Conservation (phyloP, 169 alveolate species). For the Cryptosporidium meleagridis region DNA sequence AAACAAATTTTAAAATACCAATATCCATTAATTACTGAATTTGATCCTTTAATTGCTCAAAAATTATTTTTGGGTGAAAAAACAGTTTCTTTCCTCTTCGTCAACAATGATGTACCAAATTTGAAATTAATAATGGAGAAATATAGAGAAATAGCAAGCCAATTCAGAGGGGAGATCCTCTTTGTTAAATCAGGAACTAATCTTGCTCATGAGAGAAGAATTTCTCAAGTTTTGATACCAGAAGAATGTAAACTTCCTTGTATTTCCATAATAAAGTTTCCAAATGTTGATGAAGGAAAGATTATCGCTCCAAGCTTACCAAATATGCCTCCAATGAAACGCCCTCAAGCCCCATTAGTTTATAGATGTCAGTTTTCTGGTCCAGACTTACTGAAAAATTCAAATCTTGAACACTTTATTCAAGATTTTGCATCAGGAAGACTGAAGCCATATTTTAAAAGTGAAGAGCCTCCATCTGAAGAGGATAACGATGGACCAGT, state of each 20-base stretch:
- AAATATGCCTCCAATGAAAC: constrained; percentile 55
- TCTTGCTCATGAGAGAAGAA: constrained; percentile 63
- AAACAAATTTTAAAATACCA: constrained; percentile 39
- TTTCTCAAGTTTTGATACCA: constrained; percentile 46
- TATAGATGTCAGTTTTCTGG: constrained; percentile 24
- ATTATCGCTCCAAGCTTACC: constrained; percentile 8
- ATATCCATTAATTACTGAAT: constrained; percentile 46
- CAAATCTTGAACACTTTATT: constrained; percentile 46
- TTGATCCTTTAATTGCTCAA: constrained; percentile 61
- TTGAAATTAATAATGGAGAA: constrained; percentile 19
- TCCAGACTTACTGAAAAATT: constrained; percentile 11
- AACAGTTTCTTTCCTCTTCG: constrained; percentile 33
- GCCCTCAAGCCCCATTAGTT: constrained; percentile 52
- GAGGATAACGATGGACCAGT: constrained; percentile 69
- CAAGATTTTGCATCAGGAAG: constrained; percentile 64
- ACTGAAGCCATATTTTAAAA: constrained; percentile 58
- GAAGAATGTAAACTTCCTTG: constrained; percentile 28
- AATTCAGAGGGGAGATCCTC: constrained; percentile 57
- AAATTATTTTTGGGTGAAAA: constrained; percentile 33
- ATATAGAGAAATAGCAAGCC: constrained; percentile 15
- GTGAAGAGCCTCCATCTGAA: constrained; percentile 71
- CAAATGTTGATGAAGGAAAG: constrained; percentile 1
- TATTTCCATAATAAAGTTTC: constrained; percentile 41
- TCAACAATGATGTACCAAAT: constrained; percentile 11
- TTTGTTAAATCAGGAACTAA: constrained; percentile 37